phyloP scores from a whole-genome alignment of 2,329 filamentous ascomycete species.

The Lithohypha guttulata region DNA sequence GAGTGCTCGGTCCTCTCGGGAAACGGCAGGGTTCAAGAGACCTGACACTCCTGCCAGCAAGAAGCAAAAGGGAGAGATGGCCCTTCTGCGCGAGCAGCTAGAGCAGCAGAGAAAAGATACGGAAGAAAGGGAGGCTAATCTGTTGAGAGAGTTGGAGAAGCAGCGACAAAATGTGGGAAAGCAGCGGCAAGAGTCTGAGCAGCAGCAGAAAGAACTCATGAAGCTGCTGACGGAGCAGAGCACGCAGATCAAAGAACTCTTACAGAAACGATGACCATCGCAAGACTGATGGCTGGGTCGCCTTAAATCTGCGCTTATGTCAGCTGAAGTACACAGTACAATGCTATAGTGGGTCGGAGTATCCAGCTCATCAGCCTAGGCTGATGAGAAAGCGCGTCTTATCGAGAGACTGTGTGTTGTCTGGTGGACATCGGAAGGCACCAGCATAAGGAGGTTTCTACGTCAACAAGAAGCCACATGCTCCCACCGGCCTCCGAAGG shows the following conservation, averaged over 20 bases:
- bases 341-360: no score
- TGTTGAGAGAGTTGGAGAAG: neutral
- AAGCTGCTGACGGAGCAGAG: neutral
- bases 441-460: no score
- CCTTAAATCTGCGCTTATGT: conserved; percentile 47
- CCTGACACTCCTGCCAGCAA: conserved; percentile 4
- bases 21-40: neutral
- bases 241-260: neutral
- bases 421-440: no score
- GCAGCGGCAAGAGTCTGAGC: neutral
- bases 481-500: no score
- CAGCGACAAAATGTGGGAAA: neutral
- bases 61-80: conserved; percentile 5
- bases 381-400: no score
- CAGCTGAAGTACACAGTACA: no score
- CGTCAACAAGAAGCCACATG: no score
- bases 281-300: conserved; percentile 37
- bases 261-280: neutral
- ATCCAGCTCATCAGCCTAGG: no score
- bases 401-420: no score
- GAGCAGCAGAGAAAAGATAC: neutral
- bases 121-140: neutral
- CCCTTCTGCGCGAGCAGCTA: conserved; percentile 1
- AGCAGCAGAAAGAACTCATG: neutral
- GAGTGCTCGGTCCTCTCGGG: conserved; percentile 1